Conservation (phyloP, 306 rosid genomes). For the Luffa aegyptiaca region DNA sequence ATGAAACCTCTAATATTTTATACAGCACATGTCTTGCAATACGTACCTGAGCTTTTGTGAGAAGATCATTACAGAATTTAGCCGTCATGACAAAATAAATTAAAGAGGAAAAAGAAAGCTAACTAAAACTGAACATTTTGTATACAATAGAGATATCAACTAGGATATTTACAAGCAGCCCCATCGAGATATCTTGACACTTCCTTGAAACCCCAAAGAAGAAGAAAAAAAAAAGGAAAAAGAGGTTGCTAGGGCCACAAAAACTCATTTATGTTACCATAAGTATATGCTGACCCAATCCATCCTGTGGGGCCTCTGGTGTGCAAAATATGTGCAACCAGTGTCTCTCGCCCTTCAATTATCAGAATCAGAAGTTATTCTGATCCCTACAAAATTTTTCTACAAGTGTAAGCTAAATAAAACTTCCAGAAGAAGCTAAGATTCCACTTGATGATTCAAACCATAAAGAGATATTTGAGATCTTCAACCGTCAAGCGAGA, state of each 20-base stretch:
- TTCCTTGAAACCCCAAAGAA: conserved; percentile 21
- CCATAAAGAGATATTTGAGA: conserved; percentile 91
- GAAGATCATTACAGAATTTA: neutral
- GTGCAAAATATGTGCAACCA: conserved; percentile 5
- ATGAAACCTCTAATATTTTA: conserved; percentile 1
- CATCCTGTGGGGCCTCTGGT: conserved; percentile 5
- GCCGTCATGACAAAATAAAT: neutral
- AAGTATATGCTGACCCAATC: neutral
- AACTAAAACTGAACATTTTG: neutral
- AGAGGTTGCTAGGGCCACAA: conserved; percentile 4
- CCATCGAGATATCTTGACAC: conserved; percentile 20
- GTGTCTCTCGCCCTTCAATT: conserved; percentile 2
- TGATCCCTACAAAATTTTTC: conserved; percentile 6
- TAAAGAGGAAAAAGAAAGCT: neutral
- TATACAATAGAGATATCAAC: conserved; percentile 18
- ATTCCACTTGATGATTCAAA: conserved; percentile 22
- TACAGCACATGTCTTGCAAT: neutral
- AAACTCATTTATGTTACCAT: conserved; percentile 8
- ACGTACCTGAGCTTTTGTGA: neutral
- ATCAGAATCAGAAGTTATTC: conserved; percentile 9
- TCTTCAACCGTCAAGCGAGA: conserved; percentile 87
- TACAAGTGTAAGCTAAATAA: neutral
- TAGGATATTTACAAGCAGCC: conserved; percentile 37
- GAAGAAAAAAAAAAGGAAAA: conserved; percentile 8
- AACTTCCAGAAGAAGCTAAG: conserved; percentile 7